phyloP scores from a whole-genome alignment of 2,329 filamentous ascomycete genomes.

The Diaporthe longicolla region DNA sequence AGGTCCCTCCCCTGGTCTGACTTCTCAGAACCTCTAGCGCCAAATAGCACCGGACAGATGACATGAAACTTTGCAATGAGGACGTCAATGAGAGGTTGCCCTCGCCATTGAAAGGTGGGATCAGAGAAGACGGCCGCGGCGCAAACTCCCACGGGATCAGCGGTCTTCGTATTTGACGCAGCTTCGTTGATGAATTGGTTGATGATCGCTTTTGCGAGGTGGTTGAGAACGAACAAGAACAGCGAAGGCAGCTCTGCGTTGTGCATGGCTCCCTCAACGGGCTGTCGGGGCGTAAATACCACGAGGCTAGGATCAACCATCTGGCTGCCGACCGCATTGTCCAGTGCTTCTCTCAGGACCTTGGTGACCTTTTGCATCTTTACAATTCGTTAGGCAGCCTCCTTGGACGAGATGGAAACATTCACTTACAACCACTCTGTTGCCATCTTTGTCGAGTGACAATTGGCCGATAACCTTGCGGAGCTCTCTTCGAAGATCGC shows the following conservation, averaged over 20 bases:
- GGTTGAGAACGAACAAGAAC: constrained; percentile 80
- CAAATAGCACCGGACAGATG: constrained; percentile 87
- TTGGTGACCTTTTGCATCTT: constrained; percentile 64
- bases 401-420: constrained; percentile 27
- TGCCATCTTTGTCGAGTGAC: constrained; percentile 56
- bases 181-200: constrained; percentile 76
- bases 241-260: constrained; percentile 69
- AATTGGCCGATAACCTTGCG: constrained; percentile 81
- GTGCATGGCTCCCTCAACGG: constrained; percentile 56
- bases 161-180: constrained; percentile 69
- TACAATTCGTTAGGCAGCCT: constrained; percentile 31
- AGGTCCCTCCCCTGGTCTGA: constrained; percentile 75
- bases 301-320: constrained; percentile 67
- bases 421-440: constrained; percentile 59
- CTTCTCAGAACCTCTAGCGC: constrained; percentile 81
- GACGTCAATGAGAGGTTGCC: constrained; percentile 79
- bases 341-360: constrained; percentile 66
- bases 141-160: constrained; percentile 80
- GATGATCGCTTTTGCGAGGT: constrained; percentile 77
- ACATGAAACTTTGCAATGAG: constrained; percentile 86
- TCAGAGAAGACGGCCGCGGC: constrained; percentile 78
- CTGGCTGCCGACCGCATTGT: constrained; percentile 61
- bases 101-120: constrained; percentile 73
- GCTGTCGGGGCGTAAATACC: constrained; percentile 58
- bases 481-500: constrained; percentile 80